A percentile compares a stretch with the other conserved stretches of the same genome.
Conservation (phyloP, 768 basidiomycete species). For the Pulveroboletus sp. region DNA sequence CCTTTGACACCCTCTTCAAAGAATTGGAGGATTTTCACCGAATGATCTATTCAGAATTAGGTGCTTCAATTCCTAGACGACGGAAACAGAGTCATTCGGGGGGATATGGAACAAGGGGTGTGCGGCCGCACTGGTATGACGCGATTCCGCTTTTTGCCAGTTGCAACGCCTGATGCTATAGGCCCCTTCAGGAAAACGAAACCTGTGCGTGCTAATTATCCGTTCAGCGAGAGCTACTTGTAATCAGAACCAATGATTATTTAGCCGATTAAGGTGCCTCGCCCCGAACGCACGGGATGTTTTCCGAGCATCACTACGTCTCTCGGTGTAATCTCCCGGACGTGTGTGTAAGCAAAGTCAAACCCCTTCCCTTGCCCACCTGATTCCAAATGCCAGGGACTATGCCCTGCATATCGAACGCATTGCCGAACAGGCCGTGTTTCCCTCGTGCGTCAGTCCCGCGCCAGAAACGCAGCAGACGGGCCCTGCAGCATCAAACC, state of each 20-base stretch:
- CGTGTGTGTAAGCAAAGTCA: slow-evolving; percentile 1
- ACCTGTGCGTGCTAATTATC: slow-evolving; percentile 5
- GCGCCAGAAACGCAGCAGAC: too few relatives aligned
- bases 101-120: background rate
- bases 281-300: background rate
- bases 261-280: slow-evolving; percentile 1
- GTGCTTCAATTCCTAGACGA: background rate
- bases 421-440: background rate
- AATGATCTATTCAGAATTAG: background rate
- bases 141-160: background rate
- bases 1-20: slow-evolving; percentile 8
- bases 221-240: background rate
- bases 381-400: slow-evolving; percentile 6
- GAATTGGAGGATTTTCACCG: slow-evolving; percentile 9
- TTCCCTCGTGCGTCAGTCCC: background rate
- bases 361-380: background rate
- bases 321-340: slow-evolving; percentile 3
- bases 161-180: background rate
- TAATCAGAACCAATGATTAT: background rate
- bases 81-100: background rate
- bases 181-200: slow-evolving; percentile 3
- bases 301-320: slow-evolving; percentile 6
- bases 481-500: too few relatives aligned
- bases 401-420: slow-evolving; percentile 5
- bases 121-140: slow-evolving; percentile 1